Evolutionary conservation across 1,284 basidiomycete species (phyloP).

Genomic region (Erythrobasidium hasegawianum): DNA sequence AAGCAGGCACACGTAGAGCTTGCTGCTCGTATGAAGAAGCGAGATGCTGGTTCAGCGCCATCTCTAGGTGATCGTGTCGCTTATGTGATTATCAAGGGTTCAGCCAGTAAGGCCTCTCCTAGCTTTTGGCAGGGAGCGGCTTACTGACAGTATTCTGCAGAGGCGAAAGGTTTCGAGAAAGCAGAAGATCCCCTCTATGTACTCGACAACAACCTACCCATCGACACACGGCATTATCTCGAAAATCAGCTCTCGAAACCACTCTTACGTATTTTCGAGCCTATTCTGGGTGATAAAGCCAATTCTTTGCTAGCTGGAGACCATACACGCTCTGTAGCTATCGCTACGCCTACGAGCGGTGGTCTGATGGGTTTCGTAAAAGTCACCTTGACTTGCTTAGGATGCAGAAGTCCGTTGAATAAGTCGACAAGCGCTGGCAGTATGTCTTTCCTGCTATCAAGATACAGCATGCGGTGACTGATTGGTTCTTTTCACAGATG

Average conservation of each 20-base stretch:
- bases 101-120: slow-evolving; percentile 62
- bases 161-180: slow-evolving; percentile 95
- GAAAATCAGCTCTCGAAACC: slow-evolving; percentile 96
- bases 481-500: slow-evolving; percentile 55
- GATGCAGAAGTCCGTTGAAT: slow-evolving; percentile 78
- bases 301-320: slow-evolving; percentile 78
- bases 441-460: slow-evolving; percentile 49
- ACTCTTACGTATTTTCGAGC: slow-evolving; percentile 92
- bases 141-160: slow-evolving; percentile 51
- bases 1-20: slow-evolving; percentile 95
- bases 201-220: slow-evolving; percentile 90
- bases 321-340: slow-evolving; percentile 76
- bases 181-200: slow-evolving; percentile 95
- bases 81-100: slow-evolving; percentile 93
- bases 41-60: slow-evolving; percentile 92
- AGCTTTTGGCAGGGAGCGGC: neutral
- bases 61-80: slow-evolving; percentile 91
- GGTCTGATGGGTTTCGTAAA: slow-evolving; percentile 97
- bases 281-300: slow-evolving; percentile 88
- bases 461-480: neutral
- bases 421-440: slow-evolving; percentile 67
- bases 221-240: slow-evolving; percentile 93
- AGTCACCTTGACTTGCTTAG: slow-evolving; percentile 85
- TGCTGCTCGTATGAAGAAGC: slow-evolving; percentile 86
- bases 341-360: slow-evolving; percentile 88